These are phyloP conservation scores for Candolleomyces eurysporus DNA, from an alignment of 768 basidiomycete genomes.

Conservation along the genomic window DNA sequence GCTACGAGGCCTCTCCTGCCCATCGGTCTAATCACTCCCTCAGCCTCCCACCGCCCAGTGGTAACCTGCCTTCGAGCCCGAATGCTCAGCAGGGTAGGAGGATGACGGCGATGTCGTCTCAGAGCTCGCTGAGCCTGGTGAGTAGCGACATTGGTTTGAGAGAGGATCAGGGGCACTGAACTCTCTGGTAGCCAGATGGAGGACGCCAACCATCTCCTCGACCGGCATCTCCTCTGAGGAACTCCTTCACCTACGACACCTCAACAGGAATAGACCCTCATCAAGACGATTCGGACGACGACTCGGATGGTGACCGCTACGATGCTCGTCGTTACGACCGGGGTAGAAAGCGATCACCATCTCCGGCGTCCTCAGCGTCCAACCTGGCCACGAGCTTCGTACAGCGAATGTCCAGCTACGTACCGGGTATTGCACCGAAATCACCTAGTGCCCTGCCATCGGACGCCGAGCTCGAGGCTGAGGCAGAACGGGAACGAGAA, in stretches of 20 bases:
- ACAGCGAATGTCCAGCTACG: slow-evolving; percentile 68
- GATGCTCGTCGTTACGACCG: slow-evolving; percentile 29
- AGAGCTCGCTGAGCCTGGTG: not conserved
- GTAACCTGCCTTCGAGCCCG: slow-evolving; percentile 2
- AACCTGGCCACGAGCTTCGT: slow-evolving; percentile 74
- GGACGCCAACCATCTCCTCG: slow-evolving; percentile 40
- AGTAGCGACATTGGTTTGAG: not conserved
- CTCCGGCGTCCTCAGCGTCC: slow-evolving; percentile 69
- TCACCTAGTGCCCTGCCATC: slow-evolving; percentile 45
- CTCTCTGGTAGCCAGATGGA: slow-evolving; percentile 33
- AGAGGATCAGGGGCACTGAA: not conserved
- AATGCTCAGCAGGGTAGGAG: slow-evolving; percentile 7
- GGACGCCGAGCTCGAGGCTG: slow-evolving; percentile 80
- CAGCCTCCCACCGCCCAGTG: slow-evolving; percentile 16
- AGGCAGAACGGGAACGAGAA: slow-evolving; percentile 76
- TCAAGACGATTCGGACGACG: slow-evolving; percentile 37
- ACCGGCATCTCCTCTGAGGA: slow-evolving; percentile 72
- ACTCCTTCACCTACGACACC: slow-evolving; percentile 56
- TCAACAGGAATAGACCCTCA: slow-evolving; percentile 57
- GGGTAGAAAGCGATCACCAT: slow-evolving; percentile 43
- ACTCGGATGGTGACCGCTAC: slow-evolving; percentile 36
- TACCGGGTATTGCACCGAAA: slow-evolving; percentile 50
- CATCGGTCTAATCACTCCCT: slow-evolving; percentile 6
- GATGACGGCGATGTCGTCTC: not conserved
- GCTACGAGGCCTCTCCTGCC: not conserved